These are phyloP conservation scores for Coemansia sp. DNA, from an alignment of 192 early-diverging fungal species.

Conservation along the genomic window DNA sequence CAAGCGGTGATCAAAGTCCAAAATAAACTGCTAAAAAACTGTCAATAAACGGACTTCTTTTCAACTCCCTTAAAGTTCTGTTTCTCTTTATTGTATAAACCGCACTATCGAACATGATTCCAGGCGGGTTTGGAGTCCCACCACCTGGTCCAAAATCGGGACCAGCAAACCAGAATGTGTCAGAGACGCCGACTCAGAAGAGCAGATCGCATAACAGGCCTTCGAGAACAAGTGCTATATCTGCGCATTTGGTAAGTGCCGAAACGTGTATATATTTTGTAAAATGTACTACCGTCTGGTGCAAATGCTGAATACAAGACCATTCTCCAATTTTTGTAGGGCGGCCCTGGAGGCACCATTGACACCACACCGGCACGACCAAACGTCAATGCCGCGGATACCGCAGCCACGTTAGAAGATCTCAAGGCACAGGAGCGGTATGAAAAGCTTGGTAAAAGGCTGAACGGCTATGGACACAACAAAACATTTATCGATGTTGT, in stretches of 20 bases:
- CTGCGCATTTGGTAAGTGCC: not conserved
- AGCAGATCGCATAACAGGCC: not conserved
- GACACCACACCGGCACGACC: not conserved
- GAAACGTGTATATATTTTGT: not conserved
- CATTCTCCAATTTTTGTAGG: not conserved
- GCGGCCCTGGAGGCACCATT: not conserved
- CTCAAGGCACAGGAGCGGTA: too few relatives aligned
- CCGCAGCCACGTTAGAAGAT: too few relatives aligned
- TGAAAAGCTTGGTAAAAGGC: too few relatives aligned
- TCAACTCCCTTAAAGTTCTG: too few relatives aligned
- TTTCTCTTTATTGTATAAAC: too few relatives aligned
- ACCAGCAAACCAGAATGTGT: not conserved
- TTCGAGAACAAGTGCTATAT: not conserved
- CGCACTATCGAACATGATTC: too few relatives aligned
- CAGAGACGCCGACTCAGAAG: not conserved
- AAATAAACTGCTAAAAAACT: too few relatives aligned
- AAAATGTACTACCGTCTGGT: not conserved
- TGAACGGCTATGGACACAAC: too few relatives aligned
- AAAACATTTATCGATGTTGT: too few relatives aligned
- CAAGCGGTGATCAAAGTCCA: too few relatives aligned
- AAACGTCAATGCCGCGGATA: not conserved
- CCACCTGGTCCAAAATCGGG: too few relatives aligned
- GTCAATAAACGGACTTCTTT: too few relatives aligned
- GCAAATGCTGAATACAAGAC: not conserved
- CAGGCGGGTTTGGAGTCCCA: not conserved